A percentile compares a stretch with the other conserved stretches of the same genome.
Evolutionary conservation across 306 rosid species (phyloP).

Genomic region (Gillenia trifoliata): DNA sequence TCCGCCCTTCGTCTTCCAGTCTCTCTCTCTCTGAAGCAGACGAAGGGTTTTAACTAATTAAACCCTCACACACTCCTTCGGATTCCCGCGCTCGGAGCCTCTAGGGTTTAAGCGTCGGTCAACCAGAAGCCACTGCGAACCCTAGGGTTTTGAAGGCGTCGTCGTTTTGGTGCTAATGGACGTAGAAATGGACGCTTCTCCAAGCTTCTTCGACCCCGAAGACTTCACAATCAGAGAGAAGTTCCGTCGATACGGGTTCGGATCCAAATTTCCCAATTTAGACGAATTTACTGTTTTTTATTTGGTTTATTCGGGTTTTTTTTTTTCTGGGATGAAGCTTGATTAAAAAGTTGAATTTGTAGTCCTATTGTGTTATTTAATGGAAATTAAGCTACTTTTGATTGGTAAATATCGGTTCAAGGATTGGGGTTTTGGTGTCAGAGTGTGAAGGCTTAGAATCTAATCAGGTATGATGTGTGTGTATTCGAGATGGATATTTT

Average conservation of each 20-base stretch:
- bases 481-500: neutral
- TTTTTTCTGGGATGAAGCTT: neutral
- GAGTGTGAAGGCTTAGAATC: neutral
- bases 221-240: conserved; percentile 60
- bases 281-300: neutral
- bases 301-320: neutral
- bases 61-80: neutral
- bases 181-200: conserved; percentile 60
- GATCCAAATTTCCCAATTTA: neutral
- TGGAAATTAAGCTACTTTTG: neutral
- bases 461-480: neutral
- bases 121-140: neutral
- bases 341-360: neutral
- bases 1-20: neutral
- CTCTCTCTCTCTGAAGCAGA: neutral
- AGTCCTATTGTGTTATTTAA: neutral
- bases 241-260: conserved; percentile 81
- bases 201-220: conserved; percentile 60
- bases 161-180: conserved; percentile 33
- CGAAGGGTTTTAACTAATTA: neutral
- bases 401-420: neutral
- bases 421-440: neutral
- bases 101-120: conserved; percentile 34
- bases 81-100: conserved; percentile 35
- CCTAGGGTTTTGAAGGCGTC: neutral